Evolutionary conservation across 2,329 filamentous ascomycete genomes (phyloP).

Genomic region (Diplodia scrobiculata): DNA sequence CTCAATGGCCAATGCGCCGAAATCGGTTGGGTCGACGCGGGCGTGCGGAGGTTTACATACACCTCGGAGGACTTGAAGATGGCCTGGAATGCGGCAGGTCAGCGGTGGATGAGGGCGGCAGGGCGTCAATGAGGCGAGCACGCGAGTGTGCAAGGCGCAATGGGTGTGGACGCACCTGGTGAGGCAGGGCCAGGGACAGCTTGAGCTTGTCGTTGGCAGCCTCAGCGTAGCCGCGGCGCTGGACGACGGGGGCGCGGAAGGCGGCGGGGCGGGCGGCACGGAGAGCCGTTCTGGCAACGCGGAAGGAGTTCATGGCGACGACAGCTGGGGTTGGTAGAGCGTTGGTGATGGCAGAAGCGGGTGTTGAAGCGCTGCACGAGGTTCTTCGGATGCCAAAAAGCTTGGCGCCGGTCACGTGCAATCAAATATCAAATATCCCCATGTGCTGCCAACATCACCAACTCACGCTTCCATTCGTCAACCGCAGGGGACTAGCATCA

Average conservation of each 20-base stretch:
- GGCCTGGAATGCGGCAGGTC: conserved; percentile 50
- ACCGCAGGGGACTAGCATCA: background rate
- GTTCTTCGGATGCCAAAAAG: conserved; percentile 29
- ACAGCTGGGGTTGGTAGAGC: conserved; percentile 22
- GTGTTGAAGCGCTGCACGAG: conserved; percentile 21
- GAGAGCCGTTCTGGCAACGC: conserved; percentile 86
- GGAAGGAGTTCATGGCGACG: conserved; percentile 82
- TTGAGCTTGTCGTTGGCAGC: conserved; percentile 71
- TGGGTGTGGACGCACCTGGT: conserved; percentile 73
- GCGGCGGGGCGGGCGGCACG: conserved; percentile 72
- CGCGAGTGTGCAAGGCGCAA: background rate
- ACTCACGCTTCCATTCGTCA: background rate
- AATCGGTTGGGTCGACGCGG: conserved; percentile 32
- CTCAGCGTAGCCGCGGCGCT: conserved; percentile 83
- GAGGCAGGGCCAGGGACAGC: conserved; percentile 94
- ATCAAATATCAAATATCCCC: background rate
- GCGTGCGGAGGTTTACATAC: conserved; percentile 55
- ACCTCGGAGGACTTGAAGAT: conserved; percentile 72
- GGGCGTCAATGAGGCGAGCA: background rate
- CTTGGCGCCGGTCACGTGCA: conserved; percentile 28
- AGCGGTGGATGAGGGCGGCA: background rate
- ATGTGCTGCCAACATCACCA: background rate
- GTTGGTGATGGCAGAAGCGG: conserved; percentile 25
- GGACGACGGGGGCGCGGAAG: conserved; percentile 68
- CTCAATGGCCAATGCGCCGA: conserved; percentile 2